phyloP scores from a whole-genome alignment of 352 stramenopile species.

The Phytophthora agathidicida region DNA sequence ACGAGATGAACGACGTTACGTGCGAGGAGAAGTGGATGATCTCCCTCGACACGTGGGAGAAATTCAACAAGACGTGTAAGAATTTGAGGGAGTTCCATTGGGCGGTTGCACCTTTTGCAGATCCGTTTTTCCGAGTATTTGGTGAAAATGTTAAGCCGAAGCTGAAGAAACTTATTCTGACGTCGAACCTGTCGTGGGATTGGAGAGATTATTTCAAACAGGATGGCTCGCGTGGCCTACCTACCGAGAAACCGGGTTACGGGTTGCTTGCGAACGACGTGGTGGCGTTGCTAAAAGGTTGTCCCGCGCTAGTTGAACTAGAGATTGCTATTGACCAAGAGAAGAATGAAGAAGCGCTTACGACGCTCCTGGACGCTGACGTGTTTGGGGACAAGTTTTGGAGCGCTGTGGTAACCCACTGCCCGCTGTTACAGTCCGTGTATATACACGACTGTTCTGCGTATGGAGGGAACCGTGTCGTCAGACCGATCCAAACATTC shows the following conservation, averaged over 20 bases:
- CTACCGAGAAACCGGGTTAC: constrained; percentile 20
- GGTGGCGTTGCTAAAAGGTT: constrained; percentile 34
- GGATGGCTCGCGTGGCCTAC: not conserved
- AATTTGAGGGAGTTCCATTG: constrained; percentile 48
- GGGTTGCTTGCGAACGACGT: constrained; percentile 37
- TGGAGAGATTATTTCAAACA: constrained; percentile 39
- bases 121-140: constrained; percentile 52
- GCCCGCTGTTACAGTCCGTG: constrained; percentile 37
- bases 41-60: constrained; percentile 36
- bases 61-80: constrained; percentile 42
- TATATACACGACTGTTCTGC: constrained; percentile 33
- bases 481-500: constrained; percentile 37
- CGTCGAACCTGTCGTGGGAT: constrained; percentile 50
- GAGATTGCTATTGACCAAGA: constrained; percentile 48
- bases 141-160: constrained; percentile 43
- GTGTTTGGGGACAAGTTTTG: constrained; percentile 53
- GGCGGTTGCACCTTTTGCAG: constrained; percentile 42
- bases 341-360: constrained; percentile 26
- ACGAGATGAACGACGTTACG: constrained; percentile 34
- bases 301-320: constrained; percentile 38
- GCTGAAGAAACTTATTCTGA: constrained; percentile 37
- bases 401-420: constrained; percentile 17
- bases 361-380: constrained; percentile 26
- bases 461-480: constrained; percentile 28
- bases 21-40: constrained; percentile 48